These are phyloP conservation scores for Wickerhamomyces bisporus DNA, from an alignment of 805 yeast genomes.

Conservation along the genomic window DNA sequence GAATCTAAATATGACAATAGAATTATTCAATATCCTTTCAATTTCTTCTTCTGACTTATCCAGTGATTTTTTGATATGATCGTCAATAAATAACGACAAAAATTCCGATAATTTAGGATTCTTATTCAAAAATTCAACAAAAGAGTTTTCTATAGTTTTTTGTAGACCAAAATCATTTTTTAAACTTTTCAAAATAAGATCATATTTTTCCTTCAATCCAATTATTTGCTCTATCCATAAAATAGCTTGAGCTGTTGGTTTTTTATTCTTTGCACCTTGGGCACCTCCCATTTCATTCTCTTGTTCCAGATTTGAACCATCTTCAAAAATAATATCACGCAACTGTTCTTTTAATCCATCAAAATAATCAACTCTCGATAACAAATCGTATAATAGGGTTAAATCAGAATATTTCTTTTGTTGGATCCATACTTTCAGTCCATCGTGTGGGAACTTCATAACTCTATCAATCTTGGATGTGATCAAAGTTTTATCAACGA, in stretches of 20 bases:
- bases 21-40: constrained; percentile 42
- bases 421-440: constrained; percentile 52
- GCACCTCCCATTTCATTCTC: constrained; percentile 15
- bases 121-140: constrained; percentile 55
- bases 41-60: constrained; percentile 41
- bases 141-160: constrained; percentile 53
- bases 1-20: constrained; percentile 59
- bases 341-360: constrained; percentile 45
- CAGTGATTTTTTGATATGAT: constrained; percentile 45
- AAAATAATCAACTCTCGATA: constrained; percentile 51
- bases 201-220: constrained; percentile 45
- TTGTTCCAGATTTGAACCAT: constrained; percentile 33
- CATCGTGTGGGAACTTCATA: constrained; percentile 46
- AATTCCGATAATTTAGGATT: constrained; percentile 46
- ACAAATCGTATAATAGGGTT: constrained; percentile 41
- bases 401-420: constrained; percentile 42
- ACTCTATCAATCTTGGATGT: constrained; percentile 52
- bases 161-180: constrained; percentile 43
- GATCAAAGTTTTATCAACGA: constrained; percentile 57
- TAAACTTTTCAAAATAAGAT: constrained; percentile 39
- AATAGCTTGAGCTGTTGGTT: constrained; percentile 44
- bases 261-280: constrained; percentile 18
- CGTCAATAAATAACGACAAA: constrained; percentile 54
- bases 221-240: constrained; percentile 63
- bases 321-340: constrained; percentile 37